Evolutionary conservation across 2,329 filamentous ascomycete genomes (phyloP).

Genomic region (Colletotrichum tabaci): DNA sequence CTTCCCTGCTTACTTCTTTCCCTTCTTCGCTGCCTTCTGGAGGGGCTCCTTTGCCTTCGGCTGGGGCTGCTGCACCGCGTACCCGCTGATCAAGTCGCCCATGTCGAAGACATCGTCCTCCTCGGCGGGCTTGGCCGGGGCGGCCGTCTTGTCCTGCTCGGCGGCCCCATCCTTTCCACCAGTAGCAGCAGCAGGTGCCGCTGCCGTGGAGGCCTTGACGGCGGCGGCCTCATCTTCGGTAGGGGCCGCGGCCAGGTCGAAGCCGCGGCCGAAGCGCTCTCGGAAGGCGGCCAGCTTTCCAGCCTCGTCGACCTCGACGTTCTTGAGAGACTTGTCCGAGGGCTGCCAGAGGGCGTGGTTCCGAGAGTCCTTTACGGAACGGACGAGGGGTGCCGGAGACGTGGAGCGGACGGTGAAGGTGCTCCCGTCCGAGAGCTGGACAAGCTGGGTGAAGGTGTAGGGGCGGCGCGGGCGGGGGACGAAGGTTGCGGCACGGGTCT

Average conservation of each 20-base stretch:
- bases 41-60: constrained; percentile 50
- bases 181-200: not conserved
- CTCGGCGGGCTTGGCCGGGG: constrained; percentile 39
- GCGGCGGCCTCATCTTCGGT: constrained; percentile 20
- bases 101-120: constrained; percentile 52
- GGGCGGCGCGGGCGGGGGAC: constrained; percentile 90
- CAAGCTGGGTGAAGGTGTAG: constrained; percentile 97
- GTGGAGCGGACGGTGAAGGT: constrained; percentile 87
- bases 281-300: constrained; percentile 90
- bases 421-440: constrained; percentile 92
- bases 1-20: constrained; percentile 59
- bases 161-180: constrained; percentile 6
- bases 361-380: constrained; percentile 82
- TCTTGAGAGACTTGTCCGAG: constrained; percentile 82
- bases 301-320: constrained; percentile 95
- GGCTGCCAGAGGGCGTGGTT: constrained; percentile 96
- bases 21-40: constrained; percentile 61
- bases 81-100: constrained; percentile 68
- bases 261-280: constrained; percentile 85
- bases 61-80: constrained; percentile 52
- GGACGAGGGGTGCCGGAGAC: constrained; percentile 74
- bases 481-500: constrained; percentile 86
- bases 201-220: not conserved
- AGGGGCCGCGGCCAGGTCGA: constrained; percentile 73
- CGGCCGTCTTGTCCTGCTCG: constrained; percentile 13